Evolutionary conservation across 2,329 filamentous ascomycete species (phyloP).

Genomic region (Gnomoniopsis sp.): DNA sequence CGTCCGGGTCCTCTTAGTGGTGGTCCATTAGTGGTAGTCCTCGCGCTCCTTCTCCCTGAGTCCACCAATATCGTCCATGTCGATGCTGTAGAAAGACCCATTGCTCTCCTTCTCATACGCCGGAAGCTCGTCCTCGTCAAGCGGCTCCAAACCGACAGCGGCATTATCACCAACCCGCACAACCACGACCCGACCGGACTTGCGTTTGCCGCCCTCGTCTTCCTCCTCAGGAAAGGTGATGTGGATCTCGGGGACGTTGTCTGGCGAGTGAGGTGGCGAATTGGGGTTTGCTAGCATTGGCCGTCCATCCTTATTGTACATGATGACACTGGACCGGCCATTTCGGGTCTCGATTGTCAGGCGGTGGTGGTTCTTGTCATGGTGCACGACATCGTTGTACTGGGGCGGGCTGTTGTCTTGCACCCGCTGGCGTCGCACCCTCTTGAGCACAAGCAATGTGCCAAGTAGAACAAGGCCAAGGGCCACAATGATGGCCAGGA

Average conservation of each 20-base stretch:
- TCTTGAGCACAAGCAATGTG: slow-evolving; percentile 69
- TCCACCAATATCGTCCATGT: slow-evolving; percentile 91
- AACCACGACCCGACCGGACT: slow-evolving; percentile 84
- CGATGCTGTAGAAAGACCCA: slow-evolving; percentile 84
- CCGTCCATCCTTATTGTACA: slow-evolving; percentile 74
- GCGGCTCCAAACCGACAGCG: slow-evolving; percentile 81
- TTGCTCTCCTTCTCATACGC: slow-evolving; percentile 82
- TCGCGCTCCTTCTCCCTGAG: slow-evolving; percentile 79
- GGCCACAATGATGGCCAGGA: slow-evolving; percentile 71
- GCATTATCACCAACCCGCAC: slow-evolving; percentile 87
- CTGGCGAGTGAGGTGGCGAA: slow-evolving; percentile 74
- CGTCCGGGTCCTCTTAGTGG: not conserved
- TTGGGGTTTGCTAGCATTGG: slow-evolving; percentile 73
- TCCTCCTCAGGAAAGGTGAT: slow-evolving; percentile 98
- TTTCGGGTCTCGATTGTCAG: slow-evolving; percentile 57
- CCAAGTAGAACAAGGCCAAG: slow-evolving; percentile 66
- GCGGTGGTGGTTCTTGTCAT: slow-evolving; percentile 47
- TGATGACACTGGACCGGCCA: slow-evolving; percentile 66
- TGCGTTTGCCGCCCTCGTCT: slow-evolving; percentile 72
- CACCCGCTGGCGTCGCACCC: slow-evolving; percentile 47
- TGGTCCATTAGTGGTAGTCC: slow-evolving; percentile 27
- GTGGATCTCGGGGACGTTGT: slow-evolving; percentile 87
- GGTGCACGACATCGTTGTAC: slow-evolving; percentile 55
- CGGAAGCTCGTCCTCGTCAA: slow-evolving; percentile 76
- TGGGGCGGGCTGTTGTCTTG: slow-evolving; percentile 59